phyloP scores from a whole-genome alignment of 2,329 filamentous ascomycete species.

The Sporothrix euskadiensis region DNA sequence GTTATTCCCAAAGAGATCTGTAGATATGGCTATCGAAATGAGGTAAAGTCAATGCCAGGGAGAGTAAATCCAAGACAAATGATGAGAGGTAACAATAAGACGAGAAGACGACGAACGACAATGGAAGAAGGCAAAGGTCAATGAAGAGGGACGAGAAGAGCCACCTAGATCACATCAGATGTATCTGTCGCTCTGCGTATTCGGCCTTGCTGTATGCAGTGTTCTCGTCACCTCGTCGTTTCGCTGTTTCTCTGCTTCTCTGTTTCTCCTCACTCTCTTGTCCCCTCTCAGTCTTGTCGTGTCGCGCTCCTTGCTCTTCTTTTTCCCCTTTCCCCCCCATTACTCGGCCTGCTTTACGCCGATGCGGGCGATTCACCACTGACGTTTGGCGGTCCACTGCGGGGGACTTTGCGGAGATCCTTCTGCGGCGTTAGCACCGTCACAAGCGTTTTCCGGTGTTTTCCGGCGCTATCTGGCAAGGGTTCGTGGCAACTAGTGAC shows the following conservation, averaged over 20 bases:
- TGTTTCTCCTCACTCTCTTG: background rate
- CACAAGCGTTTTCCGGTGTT: background rate
- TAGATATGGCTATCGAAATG: no score
- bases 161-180: background rate
- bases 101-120: background rate
- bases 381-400: background rate
- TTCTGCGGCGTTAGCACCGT: background rate
- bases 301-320: background rate
- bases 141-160: background rate
- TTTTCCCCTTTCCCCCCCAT: background rate
- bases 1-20: background rate
- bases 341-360: slow-evolving; percentile 14
- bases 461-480: background rate
- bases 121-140: background rate
- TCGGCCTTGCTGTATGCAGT: background rate
- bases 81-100: background rate
- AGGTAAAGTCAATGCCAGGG: no score
- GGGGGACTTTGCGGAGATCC: background rate
- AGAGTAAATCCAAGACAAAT: background rate
- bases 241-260: background rate
- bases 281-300: background rate
- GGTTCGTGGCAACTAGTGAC: background rate
- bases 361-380: background rate
- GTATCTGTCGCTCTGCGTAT: background rate
- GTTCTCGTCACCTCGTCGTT: background rate